phyloP scores from a whole-genome alignment of 2,329 filamentous ascomycete species.

The Aspergillus fijiensis region DNA sequence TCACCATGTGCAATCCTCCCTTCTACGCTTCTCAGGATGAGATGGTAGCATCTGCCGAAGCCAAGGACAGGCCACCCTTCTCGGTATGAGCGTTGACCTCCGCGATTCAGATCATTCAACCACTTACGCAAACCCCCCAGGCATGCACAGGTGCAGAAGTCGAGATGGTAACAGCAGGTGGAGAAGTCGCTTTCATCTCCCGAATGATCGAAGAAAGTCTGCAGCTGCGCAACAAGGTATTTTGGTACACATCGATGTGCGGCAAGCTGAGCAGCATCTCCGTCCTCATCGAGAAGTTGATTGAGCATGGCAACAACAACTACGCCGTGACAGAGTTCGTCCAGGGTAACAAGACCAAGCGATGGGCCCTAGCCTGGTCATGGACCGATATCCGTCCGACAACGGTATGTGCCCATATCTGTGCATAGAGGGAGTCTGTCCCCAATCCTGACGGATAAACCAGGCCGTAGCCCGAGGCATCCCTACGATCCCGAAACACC shows the following conservation, averaged over 20 bases:
- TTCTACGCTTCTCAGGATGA: slow-evolving; percentile 80
- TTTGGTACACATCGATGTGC: slow-evolving; percentile 91
- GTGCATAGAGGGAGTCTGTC: too few relatives aligned
- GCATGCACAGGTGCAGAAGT: slow-evolving; percentile 69
- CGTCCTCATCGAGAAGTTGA: slow-evolving; percentile 60
- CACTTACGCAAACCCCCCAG: slow-evolving; percentile 22
- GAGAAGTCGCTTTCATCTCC: slow-evolving; percentile 72
- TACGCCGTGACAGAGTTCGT: slow-evolving; percentile 79
- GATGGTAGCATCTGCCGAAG: slow-evolving; percentile 61
- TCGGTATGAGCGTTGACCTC: slow-evolving; percentile 55
- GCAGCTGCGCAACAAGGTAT: slow-evolving; percentile 58
- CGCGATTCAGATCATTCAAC: neutral
- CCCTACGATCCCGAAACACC: slow-evolving; percentile 49
- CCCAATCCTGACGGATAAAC: slow-evolving; percentile 7
- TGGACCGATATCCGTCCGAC: slow-evolving; percentile 67
- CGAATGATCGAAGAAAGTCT: slow-evolving; percentile 71
- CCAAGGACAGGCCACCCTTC: slow-evolving; percentile 67
- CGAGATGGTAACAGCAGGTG: slow-evolving; percentile 83
- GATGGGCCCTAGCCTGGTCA: slow-evolving; percentile 91
- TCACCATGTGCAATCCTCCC: slow-evolving; percentile 91
- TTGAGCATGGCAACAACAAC: slow-evolving; percentile 63
- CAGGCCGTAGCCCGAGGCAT: slow-evolving; percentile 39
- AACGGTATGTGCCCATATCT: slow-evolving; percentile 38
- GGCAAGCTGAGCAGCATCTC: slow-evolving; percentile 73
- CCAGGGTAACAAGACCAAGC: slow-evolving; percentile 72